A percentile compares a stretch with the other conserved stretches of the same genome.
phyloP scores from a whole-genome alignment of 306 rosid genomes.

The Quercus bicolor region DNA sequence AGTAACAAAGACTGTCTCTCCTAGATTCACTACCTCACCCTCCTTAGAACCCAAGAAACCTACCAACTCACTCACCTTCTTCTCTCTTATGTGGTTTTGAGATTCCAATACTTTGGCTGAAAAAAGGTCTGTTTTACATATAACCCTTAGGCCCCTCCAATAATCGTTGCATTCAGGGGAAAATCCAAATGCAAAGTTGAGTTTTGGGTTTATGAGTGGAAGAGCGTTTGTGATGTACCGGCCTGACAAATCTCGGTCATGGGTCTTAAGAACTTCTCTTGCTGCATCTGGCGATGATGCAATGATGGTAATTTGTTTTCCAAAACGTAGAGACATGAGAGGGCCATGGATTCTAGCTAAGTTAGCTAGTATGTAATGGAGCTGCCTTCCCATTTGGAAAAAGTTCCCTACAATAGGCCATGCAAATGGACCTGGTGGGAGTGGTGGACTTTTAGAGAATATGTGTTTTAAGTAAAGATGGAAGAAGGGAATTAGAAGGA shows the following conservation, averaged over 20 bases:
- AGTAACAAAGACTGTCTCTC: neutral
- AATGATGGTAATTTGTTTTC: slow-evolving; percentile 3
- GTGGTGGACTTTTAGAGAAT: too few species aligned
- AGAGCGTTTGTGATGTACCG: neutral
- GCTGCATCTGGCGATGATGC: slow-evolving; percentile 19
- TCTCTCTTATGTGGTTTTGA: slow-evolving; percentile 1
- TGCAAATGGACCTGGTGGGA: too few species aligned
- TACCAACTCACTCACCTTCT: slow-evolving; percentile 11
- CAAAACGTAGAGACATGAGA: slow-evolving; percentile 15
- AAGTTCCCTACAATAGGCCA: too few species aligned
- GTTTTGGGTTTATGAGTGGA: neutral
- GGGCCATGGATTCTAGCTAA: slow-evolving; percentile 10
- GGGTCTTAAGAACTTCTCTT: slow-evolving; percentile 12
- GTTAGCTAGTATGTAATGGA: neutral
- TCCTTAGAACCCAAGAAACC: neutral
- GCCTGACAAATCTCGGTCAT: slow-evolving; percentile 3
- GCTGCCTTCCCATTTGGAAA: too few species aligned
- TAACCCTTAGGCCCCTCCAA: neutral
- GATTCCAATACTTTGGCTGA: neutral
- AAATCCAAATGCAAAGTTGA: neutral
- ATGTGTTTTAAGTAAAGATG: too few species aligned
- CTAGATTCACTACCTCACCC: neutral
- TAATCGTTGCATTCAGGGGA: neutral
- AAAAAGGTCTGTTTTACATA: too few species aligned
- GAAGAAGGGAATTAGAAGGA: too few species aligned